Base-by-base conservation (phyloP, 176 grass and related monocot genomes). In the Oryza rufipogon region DNA sequence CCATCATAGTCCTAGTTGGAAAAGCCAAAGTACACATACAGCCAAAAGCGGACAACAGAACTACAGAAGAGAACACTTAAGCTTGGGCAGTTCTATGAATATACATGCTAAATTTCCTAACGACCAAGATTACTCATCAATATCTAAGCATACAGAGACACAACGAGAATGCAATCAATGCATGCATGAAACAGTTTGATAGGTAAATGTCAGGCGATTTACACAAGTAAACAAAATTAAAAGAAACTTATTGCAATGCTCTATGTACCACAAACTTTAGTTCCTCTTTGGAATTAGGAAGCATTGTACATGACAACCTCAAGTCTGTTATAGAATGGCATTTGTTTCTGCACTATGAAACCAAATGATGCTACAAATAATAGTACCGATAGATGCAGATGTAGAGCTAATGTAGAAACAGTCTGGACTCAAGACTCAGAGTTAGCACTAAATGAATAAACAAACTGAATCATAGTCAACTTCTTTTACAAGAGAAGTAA, bases 281-380 rank as follows among this genome's bases (percentile, higher is more conserved):
- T 87, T 52, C 32, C 32, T 9, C 48, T 30, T 46, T 34, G 8
- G 73, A 68, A 7, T 68, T 72, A 76, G 9, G 64, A 80, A 68
- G 51, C 23, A 56, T 49, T 0, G 15, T 7, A 42, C 19, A 71
- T 20, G 41, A 76, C 23, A 76, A 73, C 9, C 22, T 32, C 42
- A 63, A 17, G 70, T 70, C 30, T 32, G 68, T 80, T 68, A 87
- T 36, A 69, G 66, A 70, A n/a, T 77, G 49, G 34, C 36, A 77
- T 68, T 52, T 30, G 20, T 22, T 70, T 80, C 13, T 19, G 22
- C 3, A 2, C 49, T 44, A 42, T 25, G 70, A n/a, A 51, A 64
- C 11, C 19, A 75, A 17, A 46, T 12, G 22, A n/a, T 64, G 11
- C 10, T 39, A 85, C 46, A 81, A 5, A 70, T 41, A 89, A 34